A percentile compares a stretch with the other conserved stretches of the same genome.
Evolutionary conservation across 1,284 basidiomycete species (phyloP).

Genomic region (Boletus smithii): DNA sequence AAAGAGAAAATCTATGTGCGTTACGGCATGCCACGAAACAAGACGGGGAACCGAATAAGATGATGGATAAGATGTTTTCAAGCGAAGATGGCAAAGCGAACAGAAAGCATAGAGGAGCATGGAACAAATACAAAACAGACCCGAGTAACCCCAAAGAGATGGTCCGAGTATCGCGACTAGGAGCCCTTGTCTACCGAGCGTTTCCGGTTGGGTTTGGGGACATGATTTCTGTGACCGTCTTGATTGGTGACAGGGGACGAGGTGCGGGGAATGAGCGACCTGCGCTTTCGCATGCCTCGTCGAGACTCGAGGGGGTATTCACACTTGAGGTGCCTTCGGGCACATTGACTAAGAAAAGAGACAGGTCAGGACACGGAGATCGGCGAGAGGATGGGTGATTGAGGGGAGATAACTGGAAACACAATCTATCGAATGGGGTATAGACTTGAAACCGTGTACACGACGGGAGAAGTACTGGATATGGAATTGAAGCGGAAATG

Average conservation of each 20-base stretch:
- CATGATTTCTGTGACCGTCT: constrained; percentile 21
- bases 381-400: constrained; percentile 21
- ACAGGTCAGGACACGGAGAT: constrained; percentile 26
- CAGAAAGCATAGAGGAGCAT: constrained; percentile 20
- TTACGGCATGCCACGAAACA: constrained; percentile 21
- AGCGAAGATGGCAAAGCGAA: constrained; percentile 12
- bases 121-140: constrained; percentile 10
- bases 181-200: constrained; percentile 29
- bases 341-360: constrained; percentile 51
- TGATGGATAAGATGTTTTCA: constrained; percentile 27
- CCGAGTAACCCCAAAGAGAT: not conserved
- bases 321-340: constrained; percentile 53
- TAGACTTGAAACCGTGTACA: constrained; percentile 3
- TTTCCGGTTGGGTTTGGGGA: constrained; percentile 29
- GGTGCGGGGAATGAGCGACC: constrained; percentile 33
- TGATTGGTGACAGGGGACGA: constrained; percentile 27
- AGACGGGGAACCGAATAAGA: constrained; percentile 22
- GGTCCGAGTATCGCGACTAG: constrained; percentile 9
- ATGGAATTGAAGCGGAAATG: not conserved
- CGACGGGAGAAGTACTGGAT: not conserved
- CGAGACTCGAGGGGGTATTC: constrained; percentile 58
- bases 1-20: constrained; percentile 19
- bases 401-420: constrained; percentile 15
- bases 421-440: constrained; percentile 8
- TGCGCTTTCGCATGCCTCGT: constrained; percentile 56